Conservation (phyloP, 352 stramenopile species). For the Globisporangium nodosum region DNA sequence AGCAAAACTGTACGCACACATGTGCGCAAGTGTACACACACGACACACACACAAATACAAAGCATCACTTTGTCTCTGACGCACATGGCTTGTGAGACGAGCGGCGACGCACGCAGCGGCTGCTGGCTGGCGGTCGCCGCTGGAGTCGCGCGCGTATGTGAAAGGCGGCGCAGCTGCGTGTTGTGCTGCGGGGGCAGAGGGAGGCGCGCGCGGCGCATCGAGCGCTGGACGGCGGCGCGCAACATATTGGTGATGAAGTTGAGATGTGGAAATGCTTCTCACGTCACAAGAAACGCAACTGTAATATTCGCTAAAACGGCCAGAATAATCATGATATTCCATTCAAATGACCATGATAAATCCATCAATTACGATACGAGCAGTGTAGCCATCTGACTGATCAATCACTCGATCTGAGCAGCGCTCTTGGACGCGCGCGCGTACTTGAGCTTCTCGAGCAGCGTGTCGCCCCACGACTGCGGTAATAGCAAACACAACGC, state of each 20-base stretch:
- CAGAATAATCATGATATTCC: no score
- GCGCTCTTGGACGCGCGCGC: background rate
- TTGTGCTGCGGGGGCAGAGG: background rate
- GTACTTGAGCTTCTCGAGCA: conserved; percentile 16
- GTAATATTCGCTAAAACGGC: background rate
- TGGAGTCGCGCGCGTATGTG: background rate
- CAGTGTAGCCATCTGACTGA: background rate
- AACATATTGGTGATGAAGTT: conserved; percentile 6
- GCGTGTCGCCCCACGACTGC: conserved; percentile 14
- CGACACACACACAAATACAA: background rate
- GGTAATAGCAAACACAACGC: conserved; percentile 8
- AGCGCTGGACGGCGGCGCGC: conserved; percentile 9
- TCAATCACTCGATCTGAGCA: background rate
- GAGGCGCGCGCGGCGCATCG: conserved; percentile 3
- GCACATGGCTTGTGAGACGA: conserved; percentile 14
- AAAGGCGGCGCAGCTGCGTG: conserved; percentile 7
- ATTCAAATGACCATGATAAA: background rate
- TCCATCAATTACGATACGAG: background rate
- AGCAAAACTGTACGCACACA: no score
- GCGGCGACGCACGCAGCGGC: background rate
- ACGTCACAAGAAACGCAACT: background rate
- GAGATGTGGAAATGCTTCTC: background rate
- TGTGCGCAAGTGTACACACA: no score
- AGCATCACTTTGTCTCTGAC: background rate
- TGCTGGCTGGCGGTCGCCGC: background rate